A percentile compares a stretch with the other conserved stretches of the same genome.
phyloP scores from a whole-genome alignment of 2,329 filamentous ascomycete species.

The Diaporthe humulicola region DNA sequence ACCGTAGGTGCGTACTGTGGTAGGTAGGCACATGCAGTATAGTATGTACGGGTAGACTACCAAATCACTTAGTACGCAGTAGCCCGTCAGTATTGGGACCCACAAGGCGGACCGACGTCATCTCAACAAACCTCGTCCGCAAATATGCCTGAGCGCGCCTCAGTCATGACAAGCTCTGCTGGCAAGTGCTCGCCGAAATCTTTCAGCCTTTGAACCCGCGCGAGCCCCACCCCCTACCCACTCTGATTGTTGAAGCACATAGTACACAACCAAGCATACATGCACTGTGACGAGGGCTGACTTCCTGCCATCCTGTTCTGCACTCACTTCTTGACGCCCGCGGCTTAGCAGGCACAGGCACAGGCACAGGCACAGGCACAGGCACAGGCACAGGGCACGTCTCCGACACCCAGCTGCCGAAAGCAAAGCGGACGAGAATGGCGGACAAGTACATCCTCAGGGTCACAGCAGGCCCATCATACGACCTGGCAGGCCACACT shows the following conservation, averaged over 20 bases:
- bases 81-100: not conserved
- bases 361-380: too few species aligned
- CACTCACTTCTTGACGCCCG: not conserved
- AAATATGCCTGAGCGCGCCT: slow-evolving; percentile 4
- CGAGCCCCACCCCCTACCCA: not conserved
- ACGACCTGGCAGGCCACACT: slow-evolving; percentile 79
- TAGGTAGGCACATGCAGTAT: too few species aligned
- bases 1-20: not conserved
- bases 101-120: slow-evolving; percentile 4
- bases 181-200: not conserved
- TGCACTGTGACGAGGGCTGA: not conserved
- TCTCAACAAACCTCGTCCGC: not conserved
- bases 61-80: too few species aligned
- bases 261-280: not conserved
- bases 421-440: slow-evolving; percentile 53
- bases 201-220: not conserved
- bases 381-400: too few species aligned
- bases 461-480: slow-evolving; percentile 84
- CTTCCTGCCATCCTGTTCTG: not conserved
- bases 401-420: not conserved
- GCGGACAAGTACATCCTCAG: slow-evolving; percentile 82
- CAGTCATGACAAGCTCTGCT: not conserved
- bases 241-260: not conserved
- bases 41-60: not conserved
- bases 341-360: not conserved